These are phyloP conservation scores for Teunomyces stri DNA, from an alignment of 805 yeast genomes.

Conservation along the genomic window DNA sequence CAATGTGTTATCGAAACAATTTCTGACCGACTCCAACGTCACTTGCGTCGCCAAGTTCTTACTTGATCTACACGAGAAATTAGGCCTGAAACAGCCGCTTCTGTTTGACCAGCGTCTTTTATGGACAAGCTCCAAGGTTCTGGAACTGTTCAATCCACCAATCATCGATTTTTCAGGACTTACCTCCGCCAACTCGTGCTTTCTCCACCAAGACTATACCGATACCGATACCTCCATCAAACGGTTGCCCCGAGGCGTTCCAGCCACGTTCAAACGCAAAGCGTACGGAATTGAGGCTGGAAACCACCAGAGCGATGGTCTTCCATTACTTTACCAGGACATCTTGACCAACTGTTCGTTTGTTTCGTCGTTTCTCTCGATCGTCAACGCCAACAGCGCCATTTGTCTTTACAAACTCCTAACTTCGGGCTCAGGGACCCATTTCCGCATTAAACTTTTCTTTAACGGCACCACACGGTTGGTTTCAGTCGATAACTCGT, in stretches of 20 bases:
- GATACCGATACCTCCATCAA: background rate
- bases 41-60: background rate
- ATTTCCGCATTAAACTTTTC: slow-evolving; percentile 40
- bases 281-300: background rate
- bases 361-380: slow-evolving; percentile 63
- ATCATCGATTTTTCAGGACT: slow-evolving; percentile 14
- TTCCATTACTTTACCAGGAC: slow-evolving; percentile 42
- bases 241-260: background rate
- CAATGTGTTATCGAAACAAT: background rate
- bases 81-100: background rate
- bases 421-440: slow-evolving; percentile 14
- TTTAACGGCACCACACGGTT: slow-evolving; percentile 55
- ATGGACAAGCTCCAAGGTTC: slow-evolving; percentile 28
- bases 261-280: background rate
- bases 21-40: background rate
- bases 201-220: background rate
- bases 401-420: slow-evolving; percentile 5
- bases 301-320: background rate
- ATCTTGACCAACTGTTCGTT: slow-evolving; percentile 69
- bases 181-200: background rate
- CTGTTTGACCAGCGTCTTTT: slow-evolving; percentile 16
- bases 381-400: slow-evolving; percentile 31
- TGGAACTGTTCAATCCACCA: slow-evolving; percentile 17
- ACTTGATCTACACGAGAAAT: background rate
- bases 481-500: slow-evolving; percentile 45